Percentiles rank a stretch among this genome's conserved stretches.
Evolutionary conservation across 192 early-diverging fungal genomes (phyloP).

Genomic region (Coemansia guatemalensis): DNA sequence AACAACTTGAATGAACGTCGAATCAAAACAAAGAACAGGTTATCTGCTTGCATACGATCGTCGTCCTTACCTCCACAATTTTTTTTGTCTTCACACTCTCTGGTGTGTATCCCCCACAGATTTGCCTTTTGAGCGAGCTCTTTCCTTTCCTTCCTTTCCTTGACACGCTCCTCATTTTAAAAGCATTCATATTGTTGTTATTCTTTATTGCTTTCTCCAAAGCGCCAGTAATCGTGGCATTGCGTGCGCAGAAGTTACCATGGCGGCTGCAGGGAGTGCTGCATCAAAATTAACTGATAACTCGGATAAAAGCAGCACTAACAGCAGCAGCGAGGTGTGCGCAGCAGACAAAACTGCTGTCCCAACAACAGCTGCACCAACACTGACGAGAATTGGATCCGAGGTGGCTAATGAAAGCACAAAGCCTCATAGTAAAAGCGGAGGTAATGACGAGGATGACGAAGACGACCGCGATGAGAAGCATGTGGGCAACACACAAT

Average conservation of each 20-base stretch:
- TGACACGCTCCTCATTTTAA: not conserved
- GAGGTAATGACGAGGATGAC: conserved; percentile 6
- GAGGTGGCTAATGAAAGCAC: not conserved
- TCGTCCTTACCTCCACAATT: not conserved
- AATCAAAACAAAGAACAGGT: not conserved
- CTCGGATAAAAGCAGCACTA: not conserved
- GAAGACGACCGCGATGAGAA: conserved; percentile 15
- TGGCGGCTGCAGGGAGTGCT: not conserved
- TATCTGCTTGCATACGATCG: not conserved
- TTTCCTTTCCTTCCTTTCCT: not conserved
- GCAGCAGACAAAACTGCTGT: not conserved
- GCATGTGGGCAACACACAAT: conserved; percentile 11
- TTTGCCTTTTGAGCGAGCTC: not conserved
- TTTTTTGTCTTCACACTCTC: not conserved
- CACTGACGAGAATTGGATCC: not conserved
- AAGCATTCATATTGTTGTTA: not conserved
- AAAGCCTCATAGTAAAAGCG: not conserved
- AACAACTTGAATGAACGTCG: too few species aligned
- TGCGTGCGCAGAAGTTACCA: not conserved
- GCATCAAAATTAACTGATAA: not conserved
- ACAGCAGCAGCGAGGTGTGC: not conserved
- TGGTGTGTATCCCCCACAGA: not conserved
- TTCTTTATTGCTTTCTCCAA: not conserved
- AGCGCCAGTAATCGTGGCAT: not conserved
- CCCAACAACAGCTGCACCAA: not conserved